Evolutionary conservation across 1,139 yeast species (phyloP), one percentile per base, ranked within the genome.

Genomic region (Geotrichum histeridarum): DNA sequence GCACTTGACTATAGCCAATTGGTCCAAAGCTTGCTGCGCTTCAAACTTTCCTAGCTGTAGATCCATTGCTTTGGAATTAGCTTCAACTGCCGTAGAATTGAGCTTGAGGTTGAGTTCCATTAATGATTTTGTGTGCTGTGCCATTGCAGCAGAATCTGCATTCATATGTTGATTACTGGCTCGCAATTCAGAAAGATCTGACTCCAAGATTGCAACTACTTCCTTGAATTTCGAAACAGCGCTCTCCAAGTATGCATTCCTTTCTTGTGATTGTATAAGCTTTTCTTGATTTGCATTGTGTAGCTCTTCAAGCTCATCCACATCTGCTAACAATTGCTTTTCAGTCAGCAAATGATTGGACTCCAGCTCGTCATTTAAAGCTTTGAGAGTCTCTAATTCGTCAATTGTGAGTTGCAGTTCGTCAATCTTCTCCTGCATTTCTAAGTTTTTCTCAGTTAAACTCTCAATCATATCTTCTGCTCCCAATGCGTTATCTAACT

Each of bases 351-450:
- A 57, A 58, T 82, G 86, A 49, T 73, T 74, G 12, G 75, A 77
- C 57, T 86, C 93, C n/a, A 87, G 70, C 59, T 83, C 84, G 53
- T 74, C 78, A 56, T 82, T 84, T 15, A 86, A 68, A 45, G 77
- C 81, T 57, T 79, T 81, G 22, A 86, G 66, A 54, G 82, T 83
- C 51, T 79, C 83, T 41, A 84, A 71, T 57, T 86, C 90, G 4
- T 73, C 73, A 1, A 84, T 71, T 0, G 80, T 74, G 9, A 54
- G 64, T 45, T 74, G 69, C 41, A 83, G 68, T 15, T 65, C 66
- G 1, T 64, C 63, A 14, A 81, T 70, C 50, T 76, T 70, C 22
- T 68, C 72, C 9, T 63, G 65, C 22, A 83, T 69, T 18, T 70
- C 75, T 12, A 78, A 70, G 60, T 85, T 86, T 58, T 83, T 77